Evolutionary conservation across 2,329 filamentous ascomycete genomes (phyloP).

Genomic region (Tricladium varicosporioides): DNA sequence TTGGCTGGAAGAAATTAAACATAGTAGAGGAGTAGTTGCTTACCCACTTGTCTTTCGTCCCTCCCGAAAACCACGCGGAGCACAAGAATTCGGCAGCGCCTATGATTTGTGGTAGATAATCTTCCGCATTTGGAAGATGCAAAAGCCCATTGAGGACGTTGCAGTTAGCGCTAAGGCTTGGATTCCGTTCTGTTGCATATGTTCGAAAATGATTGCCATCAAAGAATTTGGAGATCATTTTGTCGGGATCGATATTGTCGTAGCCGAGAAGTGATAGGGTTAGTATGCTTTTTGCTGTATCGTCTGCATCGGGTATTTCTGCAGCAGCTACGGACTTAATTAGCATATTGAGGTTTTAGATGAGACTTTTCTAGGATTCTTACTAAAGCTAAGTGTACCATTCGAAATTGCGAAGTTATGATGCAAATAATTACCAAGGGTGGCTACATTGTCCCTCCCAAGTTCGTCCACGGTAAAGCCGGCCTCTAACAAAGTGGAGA

Average conservation of each 20-base stretch:
- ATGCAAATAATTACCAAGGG: too few species aligned
- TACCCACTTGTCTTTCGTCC: constrained; percentile 7
- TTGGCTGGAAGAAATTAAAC: too few species aligned
- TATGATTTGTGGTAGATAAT: not conserved
- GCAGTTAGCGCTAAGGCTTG: constrained; percentile 7
- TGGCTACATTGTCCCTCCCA: too few species aligned
- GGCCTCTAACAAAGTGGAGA: not conserved
- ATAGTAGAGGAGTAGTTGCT: not conserved
- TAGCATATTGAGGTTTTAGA: too few species aligned
- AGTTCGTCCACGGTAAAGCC: too few species aligned
- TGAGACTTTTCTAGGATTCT: too few species aligned
- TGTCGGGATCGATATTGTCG: not conserved
- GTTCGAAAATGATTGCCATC: not conserved
- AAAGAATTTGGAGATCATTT: not conserved
- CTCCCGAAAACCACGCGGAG: not conserved
- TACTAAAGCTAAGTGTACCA: too few species aligned
- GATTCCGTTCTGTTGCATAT: not conserved
- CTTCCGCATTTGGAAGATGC: not conserved
- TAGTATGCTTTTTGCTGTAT: constrained; percentile 1
- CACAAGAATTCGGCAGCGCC: not conserved
- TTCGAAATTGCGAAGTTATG: too few species aligned
- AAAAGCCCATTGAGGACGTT: not conserved
- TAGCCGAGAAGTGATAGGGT: not conserved
- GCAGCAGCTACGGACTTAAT: not conserved
- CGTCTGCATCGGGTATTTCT: constrained; percentile 1